Evolutionary conservation across 352 stramenopile species (phyloP).

Genomic region (Globisporangium middletonii): DNA sequence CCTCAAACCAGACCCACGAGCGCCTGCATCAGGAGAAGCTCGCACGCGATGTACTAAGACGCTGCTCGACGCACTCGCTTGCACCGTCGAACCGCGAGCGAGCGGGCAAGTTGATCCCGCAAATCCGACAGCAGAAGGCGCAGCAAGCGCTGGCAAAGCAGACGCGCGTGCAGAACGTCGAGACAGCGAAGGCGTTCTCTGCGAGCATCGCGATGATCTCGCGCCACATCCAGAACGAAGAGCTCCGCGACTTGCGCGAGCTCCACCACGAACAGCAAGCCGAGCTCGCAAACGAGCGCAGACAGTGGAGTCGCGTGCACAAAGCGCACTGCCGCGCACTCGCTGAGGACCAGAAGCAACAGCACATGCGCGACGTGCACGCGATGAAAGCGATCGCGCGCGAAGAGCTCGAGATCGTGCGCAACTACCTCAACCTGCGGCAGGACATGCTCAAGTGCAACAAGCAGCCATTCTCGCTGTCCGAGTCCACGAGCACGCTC

Average conservation of each 20-base stretch:
- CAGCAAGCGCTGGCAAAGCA: constrained; percentile 27
- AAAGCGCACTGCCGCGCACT: constrained; percentile 49
- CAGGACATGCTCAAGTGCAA: constrained; percentile 40
- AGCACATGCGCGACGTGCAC: constrained; percentile 39
- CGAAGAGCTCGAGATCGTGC: constrained; percentile 41
- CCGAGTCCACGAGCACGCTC: constrained; percentile 62
- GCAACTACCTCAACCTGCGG: constrained; percentile 32
- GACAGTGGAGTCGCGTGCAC: constrained; percentile 40
- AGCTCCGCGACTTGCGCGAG: constrained; percentile 42
- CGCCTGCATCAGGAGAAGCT: constrained; percentile 33
- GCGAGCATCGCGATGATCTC: constrained; percentile 74
- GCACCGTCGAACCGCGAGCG: constrained; percentile 27
- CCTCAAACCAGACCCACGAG: constrained; percentile 13
- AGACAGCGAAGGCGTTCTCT: constrained; percentile 56
- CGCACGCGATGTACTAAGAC: constrained; percentile 22
- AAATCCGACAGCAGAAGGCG: constrained; percentile 24
- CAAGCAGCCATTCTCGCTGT: constrained; percentile 51
- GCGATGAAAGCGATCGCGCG: constrained; percentile 53
- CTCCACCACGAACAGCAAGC: constrained; percentile 33
- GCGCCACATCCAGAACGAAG: constrained; percentile 63
- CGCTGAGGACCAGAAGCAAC: constrained; percentile 29
- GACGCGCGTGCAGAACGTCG: constrained; percentile 26
- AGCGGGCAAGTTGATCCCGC: constrained; percentile 18
- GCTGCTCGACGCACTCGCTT: constrained; percentile 21
- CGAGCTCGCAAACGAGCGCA: constrained; percentile 36